Base-by-base conservation (phyloP, 176 grass and related monocot genomes). In the Rhynchospora tenuis region DNA sequence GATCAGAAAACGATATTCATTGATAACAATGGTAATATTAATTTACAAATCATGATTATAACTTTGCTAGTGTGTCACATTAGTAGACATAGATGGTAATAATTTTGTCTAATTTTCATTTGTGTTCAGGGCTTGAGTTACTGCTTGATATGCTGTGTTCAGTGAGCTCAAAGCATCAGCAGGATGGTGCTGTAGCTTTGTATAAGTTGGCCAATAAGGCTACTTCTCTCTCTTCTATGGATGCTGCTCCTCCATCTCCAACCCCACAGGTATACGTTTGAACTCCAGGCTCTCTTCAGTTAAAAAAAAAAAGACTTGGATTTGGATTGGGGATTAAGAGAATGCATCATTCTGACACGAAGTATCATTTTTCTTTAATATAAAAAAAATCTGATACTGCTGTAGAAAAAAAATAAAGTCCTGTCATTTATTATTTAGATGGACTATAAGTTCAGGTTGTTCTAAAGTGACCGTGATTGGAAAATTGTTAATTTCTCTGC, bases 181-280 rank as follows among this genome's bases (percentile, higher is more conserved):
- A 92, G 82, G 97, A 99, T 91, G 93, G 93, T 81, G 94, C 97
- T 5, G 88, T 87, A 77, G 97, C 93, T 76, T 82, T 99, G 23
- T 96, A 92, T 85, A 99, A 99, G 87, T 81, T 99, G 71, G 93
- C 97, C 59, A 96, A 96, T 84, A 99, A 99, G 91, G 89, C 91
- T 83, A 92, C 86, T 59, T 83, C 90, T 88, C 89, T 99, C 77
- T 99, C 86, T 89, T 91, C 93, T 31, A 91, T 96, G 85, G 97
- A 99, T 87, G 88, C 93, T 44, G 97, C 97, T 24, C 97, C 97
- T 85, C 91, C 90, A 68, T 99, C 97, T 71, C 97, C 97, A 86
- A 96, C 86, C 61, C 90, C 93, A 78, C 97, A 99, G 97, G 97
- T 99, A 76, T 46, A 45, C 80, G 64, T 78, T 76, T 54, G 57